Base-by-base conservation (phyloP, 2,329 filamentous ascomycete genomes). In the Apiospora koreana region DNA sequence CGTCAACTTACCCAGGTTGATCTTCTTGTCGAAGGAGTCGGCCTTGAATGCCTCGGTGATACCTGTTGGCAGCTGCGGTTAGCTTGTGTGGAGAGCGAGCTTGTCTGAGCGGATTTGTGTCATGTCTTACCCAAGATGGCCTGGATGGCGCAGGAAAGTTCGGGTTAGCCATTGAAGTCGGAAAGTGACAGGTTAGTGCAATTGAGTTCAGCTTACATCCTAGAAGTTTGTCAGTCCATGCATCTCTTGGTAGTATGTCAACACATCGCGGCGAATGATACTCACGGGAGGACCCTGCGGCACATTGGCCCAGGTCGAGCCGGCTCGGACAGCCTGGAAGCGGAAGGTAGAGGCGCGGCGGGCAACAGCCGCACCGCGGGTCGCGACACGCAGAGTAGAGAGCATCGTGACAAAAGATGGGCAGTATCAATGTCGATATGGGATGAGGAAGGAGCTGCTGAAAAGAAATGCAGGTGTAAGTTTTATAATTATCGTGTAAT, bases 11-110 rank as follows among this genome's bases (percentile, higher is more conserved):
- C 93, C 96, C 73, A 99, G 87, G 87, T 98, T 98, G 88, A 99
- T 98, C 91, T 98, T 99, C 87, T 97, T 91, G 74, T 90, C 86
- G 84, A 97, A 95, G 79, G 87, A 89, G 83, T 99, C 96, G 83
- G 95, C 95, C 89, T 98, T 99, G 93, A 96, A 99, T 72, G 96
- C 96, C 86, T 99, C 96, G 74, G 96, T 98, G 85, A 99, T 94
- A 82, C 93, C 92, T 92, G 48, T 58, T 58, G 18, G 70, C 64
- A 67, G 64, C 38, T 69, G 67, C 45, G 70, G 71, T 62, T 38
- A 62, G 69, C 67, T 71, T 65, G 35, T 67, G 46, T 25, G 31
- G 21, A 50, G 23, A 35, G 42, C 23, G 50, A 23, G 25, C 43
- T 48, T 68, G 38, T 23, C 28, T 12, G 35, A 31, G 45, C 28